Conservation (phyloP, 257 asterid genomes). For the Solanum pennellii region DNA sequence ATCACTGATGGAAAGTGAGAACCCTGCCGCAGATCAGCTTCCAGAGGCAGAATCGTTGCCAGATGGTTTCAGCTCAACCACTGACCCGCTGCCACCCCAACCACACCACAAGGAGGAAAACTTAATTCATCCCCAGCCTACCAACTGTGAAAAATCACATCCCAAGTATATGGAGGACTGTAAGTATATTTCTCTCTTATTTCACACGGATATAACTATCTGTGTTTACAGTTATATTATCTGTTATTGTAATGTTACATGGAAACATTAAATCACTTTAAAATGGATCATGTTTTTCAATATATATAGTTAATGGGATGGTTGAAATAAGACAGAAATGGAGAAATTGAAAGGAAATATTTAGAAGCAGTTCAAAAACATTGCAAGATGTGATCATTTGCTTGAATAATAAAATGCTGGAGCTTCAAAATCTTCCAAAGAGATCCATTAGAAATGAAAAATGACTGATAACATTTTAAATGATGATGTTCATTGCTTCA, state of each 20-base stretch:
- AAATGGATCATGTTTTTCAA: neutral
- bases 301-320: neutral
- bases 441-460: neutral
- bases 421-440: neutral
- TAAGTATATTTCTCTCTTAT: neutral
- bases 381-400: neutral
- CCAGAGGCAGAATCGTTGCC: constrained; percentile 89
- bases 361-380: neutral
- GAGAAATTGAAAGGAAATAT: neutral
- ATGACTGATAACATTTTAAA: neutral
- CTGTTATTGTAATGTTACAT: neutral
- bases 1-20: constrained; percentile 36
- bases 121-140: constrained; percentile 32
- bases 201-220: neutral
- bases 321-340: neutral
- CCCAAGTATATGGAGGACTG: constrained; percentile 6
- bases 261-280: neutral
- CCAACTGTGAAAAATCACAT: constrained; percentile 11
- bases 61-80: constrained; percentile 66
- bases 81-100: constrained; percentile 12
- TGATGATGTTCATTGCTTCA: neutral
- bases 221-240: neutral
- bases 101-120: constrained; percentile 58
- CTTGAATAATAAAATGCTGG: neutral
- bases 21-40: constrained; percentile 52